Conservation (phyloP, 192 early-diverging fungal species). For the Coemansia sp. region DNA sequence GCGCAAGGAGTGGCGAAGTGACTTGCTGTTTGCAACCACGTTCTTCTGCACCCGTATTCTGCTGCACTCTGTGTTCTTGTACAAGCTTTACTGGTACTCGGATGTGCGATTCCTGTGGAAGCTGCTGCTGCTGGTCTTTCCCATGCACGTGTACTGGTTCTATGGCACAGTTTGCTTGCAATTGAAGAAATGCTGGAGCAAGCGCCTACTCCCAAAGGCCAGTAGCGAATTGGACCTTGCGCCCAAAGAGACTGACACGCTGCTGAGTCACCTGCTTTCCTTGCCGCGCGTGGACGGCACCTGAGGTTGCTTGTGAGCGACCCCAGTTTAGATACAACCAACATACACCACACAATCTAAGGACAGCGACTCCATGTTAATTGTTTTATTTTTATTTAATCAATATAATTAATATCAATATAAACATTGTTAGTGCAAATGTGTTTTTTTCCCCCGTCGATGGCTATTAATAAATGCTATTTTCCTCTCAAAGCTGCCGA, state of each 20-base stretch:
- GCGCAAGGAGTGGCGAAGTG: slow-evolving; percentile 50
- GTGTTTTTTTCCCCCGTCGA: too few relatives aligned
- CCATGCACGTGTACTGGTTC: slow-evolving; percentile 63
- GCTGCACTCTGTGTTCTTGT: slow-evolving; percentile 54
- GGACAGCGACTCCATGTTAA: too few relatives aligned
- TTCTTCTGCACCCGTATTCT: slow-evolving; percentile 63
- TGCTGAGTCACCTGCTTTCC: background rate
- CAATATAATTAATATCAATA: too few relatives aligned
- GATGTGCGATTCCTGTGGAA: slow-evolving; percentile 29
- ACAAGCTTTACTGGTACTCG: slow-evolving; percentile 36
- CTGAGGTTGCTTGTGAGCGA: background rate
- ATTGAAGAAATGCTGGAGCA: background rate
- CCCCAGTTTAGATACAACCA: too few relatives aligned
- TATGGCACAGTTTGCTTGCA: slow-evolving; percentile 27
- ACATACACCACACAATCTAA: background rate
- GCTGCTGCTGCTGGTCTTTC: slow-evolving; percentile 45
- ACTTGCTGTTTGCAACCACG: slow-evolving; percentile 56
- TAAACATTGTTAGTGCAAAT: too few relatives aligned
- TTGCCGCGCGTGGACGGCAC: background rate
- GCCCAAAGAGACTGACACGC: background rate
- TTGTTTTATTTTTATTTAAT: too few relatives aligned
- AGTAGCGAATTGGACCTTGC: background rate
- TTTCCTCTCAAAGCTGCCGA: too few relatives aligned
- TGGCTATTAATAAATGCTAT: too few relatives aligned
- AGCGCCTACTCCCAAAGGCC: background rate